A percentile compares a stretch with the other conserved stretches of the same genome.
These are phyloP conservation scores for Cercophora sp. DNA, from an alignment of 495 filamentous ascomycete genomes.

Conservation along the genomic window DNA sequence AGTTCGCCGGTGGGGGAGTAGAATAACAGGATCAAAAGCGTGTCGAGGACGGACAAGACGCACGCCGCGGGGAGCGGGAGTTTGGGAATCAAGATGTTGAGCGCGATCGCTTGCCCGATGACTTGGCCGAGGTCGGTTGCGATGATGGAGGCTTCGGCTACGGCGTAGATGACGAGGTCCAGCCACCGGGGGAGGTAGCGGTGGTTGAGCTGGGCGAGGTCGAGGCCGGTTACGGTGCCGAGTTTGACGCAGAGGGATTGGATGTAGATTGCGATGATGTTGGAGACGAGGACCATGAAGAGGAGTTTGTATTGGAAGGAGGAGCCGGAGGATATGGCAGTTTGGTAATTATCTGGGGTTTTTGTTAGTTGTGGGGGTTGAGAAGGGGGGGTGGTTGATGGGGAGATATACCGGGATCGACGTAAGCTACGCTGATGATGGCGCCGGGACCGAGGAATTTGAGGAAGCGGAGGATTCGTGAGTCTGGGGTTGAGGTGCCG, in stretches of 20 bases:
- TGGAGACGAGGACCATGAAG: conserved; percentile 29
- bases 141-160: conserved; percentile 29
- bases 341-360: conserved; percentile 33
- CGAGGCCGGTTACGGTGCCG: conserved; percentile 29
- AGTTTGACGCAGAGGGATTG: conserved; percentile 30
- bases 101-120: conserved; percentile 82
- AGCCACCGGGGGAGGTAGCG: conserved; percentile 30
- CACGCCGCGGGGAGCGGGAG: conserved; percentile 84
- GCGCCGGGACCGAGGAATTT: conserved; percentile 86
- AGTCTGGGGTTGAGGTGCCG: no score
- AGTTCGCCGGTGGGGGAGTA: conserved; percentile 74
- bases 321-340: conserved; percentile 27
- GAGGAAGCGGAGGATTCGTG: conserved; percentile 63
- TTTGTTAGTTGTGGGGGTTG: conserved; percentile 8
- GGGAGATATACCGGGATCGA: conserved; percentile 30
- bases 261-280: conserved; percentile 30
- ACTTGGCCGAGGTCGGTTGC: conserved; percentile 72
- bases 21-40: conserved; percentile 80
- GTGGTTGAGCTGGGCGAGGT: conserved; percentile 25
- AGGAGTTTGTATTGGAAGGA: conserved; percentile 28
- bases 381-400: neutral
- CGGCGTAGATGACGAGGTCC: conserved; percentile 23
- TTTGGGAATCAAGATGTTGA: conserved; percentile 72
- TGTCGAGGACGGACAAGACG: conserved; percentile 78
- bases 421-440: conserved; percentile 69